Evolutionary conservation across 2,329 filamentous ascomycete species (phyloP).

Genomic region (Fonsecaea erecta): DNA sequence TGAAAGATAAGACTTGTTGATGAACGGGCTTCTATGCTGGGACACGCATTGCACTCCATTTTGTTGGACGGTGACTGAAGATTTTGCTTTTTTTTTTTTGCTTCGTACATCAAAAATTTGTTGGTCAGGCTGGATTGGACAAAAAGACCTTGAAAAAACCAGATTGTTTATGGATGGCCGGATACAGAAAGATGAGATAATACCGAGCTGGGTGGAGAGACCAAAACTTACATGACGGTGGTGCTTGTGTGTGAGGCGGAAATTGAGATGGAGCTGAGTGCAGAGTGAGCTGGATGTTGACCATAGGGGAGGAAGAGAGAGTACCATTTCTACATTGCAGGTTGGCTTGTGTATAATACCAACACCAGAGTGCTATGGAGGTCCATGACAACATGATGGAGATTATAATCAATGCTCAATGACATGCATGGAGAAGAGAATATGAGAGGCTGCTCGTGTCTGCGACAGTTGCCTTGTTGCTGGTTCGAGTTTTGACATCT

Average conservation of each 20-base stretch:
- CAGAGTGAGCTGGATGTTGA: not conserved
- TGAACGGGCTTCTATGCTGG: constrained; percentile 7
- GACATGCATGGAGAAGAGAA: not conserved
- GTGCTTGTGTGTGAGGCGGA: constrained; percentile 4
- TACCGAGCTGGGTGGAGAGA: constrained; percentile 5
- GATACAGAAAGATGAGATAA: constrained; percentile 19
- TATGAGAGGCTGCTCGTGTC: not conserved
- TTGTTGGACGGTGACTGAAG: not conserved
- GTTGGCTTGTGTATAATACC: constrained; percentile 11
- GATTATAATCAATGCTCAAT: not conserved
- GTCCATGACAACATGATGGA: not conserved
- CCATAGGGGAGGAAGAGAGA: not conserved
- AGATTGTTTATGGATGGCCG: constrained; percentile 25
- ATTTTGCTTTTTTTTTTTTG: not conserved
- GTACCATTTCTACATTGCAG: not conserved
- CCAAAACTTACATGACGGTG: not conserved
- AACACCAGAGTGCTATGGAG: constrained; percentile 4
- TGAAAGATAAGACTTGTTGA: constrained; percentile 2
- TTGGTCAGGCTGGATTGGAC: constrained; percentile 10
- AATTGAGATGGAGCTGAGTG: constrained; percentile 5
- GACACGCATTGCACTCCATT: not conserved
- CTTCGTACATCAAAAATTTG: constrained; percentile 10
- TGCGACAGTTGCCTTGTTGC: not conserved
- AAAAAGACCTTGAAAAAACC: constrained; percentile 12
- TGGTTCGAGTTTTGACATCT: not conserved